phyloP scores from a whole-genome alignment of 2,329 filamentous ascomycete genomes.

The Didymella pomorum region DNA sequence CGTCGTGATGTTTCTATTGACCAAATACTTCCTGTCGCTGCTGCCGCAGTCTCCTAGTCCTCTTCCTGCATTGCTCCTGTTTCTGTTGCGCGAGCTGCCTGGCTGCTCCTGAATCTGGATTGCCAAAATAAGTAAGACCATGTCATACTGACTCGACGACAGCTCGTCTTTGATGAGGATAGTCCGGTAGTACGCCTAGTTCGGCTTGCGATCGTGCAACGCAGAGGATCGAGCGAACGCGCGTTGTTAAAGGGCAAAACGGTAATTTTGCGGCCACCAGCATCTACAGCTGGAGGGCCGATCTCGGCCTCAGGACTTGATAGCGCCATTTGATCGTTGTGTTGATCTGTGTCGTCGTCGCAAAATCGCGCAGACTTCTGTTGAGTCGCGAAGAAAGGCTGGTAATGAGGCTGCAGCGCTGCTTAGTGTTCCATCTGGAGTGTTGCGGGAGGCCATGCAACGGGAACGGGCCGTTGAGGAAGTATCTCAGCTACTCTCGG shows the following conservation, averaged over 20 bases:
- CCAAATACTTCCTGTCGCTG: background rate
- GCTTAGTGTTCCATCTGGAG: slow-evolving; percentile 9
- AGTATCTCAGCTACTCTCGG: background rate
- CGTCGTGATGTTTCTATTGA: background rate
- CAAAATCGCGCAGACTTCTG: background rate
- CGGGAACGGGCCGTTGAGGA: slow-evolving; percentile 1
- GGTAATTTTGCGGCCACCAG: background rate
- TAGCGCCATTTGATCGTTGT: background rate
- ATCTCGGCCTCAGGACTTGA: background rate
- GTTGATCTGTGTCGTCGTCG: background rate
- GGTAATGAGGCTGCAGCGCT: slow-evolving; percentile 1
- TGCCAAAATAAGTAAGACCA: background rate
- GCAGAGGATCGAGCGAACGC: background rate
- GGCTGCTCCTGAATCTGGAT: background rate
- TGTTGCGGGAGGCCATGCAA: background rate
- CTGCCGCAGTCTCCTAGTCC: background rate
- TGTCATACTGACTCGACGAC: background rate
- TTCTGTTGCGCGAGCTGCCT: background rate
- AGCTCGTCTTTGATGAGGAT: background rate
- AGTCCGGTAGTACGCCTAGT: too few species aligned
- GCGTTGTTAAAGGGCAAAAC: background rate
- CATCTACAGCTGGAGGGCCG: background rate
- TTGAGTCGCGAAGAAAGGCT: slow-evolving; percentile 2
- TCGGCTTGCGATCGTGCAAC: background rate
- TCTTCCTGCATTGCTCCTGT: background rate